Conservation (phyloP, 495 filamentous ascomycete genomes). For the Lasiosphaeria hispida region DNA sequence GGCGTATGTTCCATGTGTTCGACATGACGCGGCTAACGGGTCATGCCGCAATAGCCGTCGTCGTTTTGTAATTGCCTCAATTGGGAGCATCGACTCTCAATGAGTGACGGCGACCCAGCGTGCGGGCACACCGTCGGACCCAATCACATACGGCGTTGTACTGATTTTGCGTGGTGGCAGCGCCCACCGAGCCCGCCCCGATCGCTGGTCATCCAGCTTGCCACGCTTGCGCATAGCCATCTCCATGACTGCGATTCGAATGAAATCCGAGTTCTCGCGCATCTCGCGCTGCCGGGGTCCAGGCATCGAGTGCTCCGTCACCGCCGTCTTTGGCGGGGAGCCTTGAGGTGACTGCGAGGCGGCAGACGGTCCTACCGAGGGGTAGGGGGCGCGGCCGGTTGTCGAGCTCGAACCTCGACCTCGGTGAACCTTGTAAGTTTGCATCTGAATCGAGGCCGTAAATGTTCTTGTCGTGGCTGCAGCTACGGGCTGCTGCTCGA, state of each 20-base stretch:
- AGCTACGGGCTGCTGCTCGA: slow-evolving; percentile 55
- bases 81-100: background rate
- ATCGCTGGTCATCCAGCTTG: slow-evolving; percentile 82
- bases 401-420: slow-evolving; percentile 40
- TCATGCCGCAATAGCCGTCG: background rate
- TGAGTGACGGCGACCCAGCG: slow-evolving; percentile 45
- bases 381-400: slow-evolving; percentile 32
- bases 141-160: slow-evolving; percentile 51
- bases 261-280: slow-evolving; percentile 90
- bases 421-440: slow-evolving; percentile 66
- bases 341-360: slow-evolving; percentile 33
- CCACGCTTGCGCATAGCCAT: slow-evolving; percentile 94
- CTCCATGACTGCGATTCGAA: slow-evolving; percentile 90
- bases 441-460: slow-evolving; percentile 82
- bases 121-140: slow-evolving; percentile 49
- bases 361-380: slow-evolving; percentile 38
- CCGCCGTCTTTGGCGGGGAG: slow-evolving; percentile 30
- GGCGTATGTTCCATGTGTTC: background rate
- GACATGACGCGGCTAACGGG: background rate
- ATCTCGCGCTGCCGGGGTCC: slow-evolving; percentile 77
- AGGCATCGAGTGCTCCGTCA: slow-evolving; percentile 37
- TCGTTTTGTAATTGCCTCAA: background rate
- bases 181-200: slow-evolving; percentile 77
- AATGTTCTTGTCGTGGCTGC: slow-evolving; percentile 39
- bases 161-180: slow-evolving; percentile 76